Evolutionary conservation across 345 rosid species (phyloP).

Genomic region (Erucastrum elatum): DNA sequence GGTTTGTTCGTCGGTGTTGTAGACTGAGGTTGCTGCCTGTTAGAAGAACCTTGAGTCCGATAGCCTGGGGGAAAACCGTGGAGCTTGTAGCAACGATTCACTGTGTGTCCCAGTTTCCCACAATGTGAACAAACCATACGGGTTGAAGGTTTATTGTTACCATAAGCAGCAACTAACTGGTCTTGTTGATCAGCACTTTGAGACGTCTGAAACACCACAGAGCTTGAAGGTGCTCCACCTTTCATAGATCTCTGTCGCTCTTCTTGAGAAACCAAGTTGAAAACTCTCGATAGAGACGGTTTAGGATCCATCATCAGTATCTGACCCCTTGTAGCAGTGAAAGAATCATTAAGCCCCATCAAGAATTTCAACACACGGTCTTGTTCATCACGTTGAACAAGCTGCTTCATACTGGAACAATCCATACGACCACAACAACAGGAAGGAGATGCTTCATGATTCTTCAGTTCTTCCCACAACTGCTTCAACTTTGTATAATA

Average conservation of each 20-base stretch:
- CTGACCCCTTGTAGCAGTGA: not conserved
- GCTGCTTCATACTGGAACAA: not conserved
- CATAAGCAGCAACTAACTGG: not conserved
- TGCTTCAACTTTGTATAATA: not conserved
- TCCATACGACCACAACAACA: not conserved
- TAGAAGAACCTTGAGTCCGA: too few species aligned
- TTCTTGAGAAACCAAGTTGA: not conserved
- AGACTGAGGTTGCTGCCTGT: too few species aligned
- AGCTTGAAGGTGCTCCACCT: not conserved
- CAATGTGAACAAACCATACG: not conserved
- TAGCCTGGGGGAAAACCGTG: not conserved
- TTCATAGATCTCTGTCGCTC: not conserved
- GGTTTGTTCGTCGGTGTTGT: too few species aligned
- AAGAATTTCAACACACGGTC: not conserved
- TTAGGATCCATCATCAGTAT: not conserved
- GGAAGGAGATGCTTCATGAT: not conserved
- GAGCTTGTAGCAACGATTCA: not conserved
- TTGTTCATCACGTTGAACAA: not conserved
- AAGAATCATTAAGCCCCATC: not conserved
- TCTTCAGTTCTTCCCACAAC: not conserved
- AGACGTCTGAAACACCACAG: not conserved
- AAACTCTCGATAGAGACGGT: not conserved
- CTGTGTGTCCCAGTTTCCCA: not conserved
- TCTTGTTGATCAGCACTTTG: too few species aligned
- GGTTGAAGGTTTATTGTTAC: not conserved